Evolutionary conservation across 78 protist genomes (phyloP).

Genomic region (Dictyostelium firmibasis): DNA sequence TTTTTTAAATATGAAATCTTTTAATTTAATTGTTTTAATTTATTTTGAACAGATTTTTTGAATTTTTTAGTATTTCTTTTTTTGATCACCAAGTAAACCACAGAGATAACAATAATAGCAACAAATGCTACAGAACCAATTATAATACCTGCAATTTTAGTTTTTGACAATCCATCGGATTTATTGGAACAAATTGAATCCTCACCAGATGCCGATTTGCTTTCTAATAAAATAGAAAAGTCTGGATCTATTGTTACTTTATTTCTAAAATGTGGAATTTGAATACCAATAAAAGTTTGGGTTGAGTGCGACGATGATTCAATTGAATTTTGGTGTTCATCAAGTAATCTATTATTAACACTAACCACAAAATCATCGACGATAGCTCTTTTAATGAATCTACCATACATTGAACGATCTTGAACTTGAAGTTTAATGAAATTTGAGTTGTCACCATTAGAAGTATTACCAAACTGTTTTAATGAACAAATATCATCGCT

Average conservation of each 20-base stretch:
- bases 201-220: not conserved
- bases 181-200: not conserved
- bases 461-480: conserved; percentile 6
- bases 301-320: not conserved
- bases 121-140: not conserved
- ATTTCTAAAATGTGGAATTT: not conserved
- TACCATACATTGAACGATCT: not conserved
- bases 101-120: not conserved
- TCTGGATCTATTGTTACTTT: not conserved
- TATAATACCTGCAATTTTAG: conserved; percentile 1
- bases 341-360: not conserved
- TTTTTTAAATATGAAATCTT: too few relatives aligned
- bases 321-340: not conserved
- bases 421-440: not conserved
- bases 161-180: not conserved
- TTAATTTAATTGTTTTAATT: not conserved
- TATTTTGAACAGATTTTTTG: not conserved
- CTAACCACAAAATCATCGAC: not conserved
- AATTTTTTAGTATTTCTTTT: not conserved
- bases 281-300: not conserved
- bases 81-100: not conserved
- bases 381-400: not conserved
- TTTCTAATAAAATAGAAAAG: not conserved
- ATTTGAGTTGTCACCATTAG: not conserved
- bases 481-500: not conserved